Percentiles rank a stretch among this genome's conserved stretches.
These are phyloP conservation scores for Ramalina intermedia DNA, from an alignment of 495 filamentous ascomycete species.

Conservation along the genomic window DNA sequence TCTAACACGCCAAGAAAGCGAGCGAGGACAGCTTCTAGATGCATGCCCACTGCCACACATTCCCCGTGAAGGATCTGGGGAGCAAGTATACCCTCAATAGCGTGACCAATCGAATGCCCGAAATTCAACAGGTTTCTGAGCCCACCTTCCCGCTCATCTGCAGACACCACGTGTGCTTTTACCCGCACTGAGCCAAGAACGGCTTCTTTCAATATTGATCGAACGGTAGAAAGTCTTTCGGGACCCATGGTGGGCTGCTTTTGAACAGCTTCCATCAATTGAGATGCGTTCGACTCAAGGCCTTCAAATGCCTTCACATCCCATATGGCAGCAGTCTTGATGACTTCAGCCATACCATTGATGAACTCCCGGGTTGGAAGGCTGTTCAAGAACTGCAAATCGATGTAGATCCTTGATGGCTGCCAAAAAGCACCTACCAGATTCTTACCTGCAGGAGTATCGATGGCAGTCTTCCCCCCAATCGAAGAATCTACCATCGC, in stretches of 20 bases:
- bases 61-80: conserved; percentile 94
- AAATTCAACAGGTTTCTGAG: conserved; percentile 92
- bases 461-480: conserved; percentile 96
- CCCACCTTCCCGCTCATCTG: conserved; percentile 88
- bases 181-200: conserved; percentile 78
- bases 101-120: conserved; percentile 96
- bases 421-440: conserved; percentile 95
- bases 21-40: conserved; percentile 89
- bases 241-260: conserved; percentile 37
- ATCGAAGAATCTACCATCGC: conserved; percentile 98
- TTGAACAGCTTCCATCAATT: conserved; percentile 57
- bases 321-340: conserved; percentile 97
- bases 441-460: conserved; percentile 94
- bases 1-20: conserved; percentile 79
- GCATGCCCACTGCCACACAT: conserved; percentile 93
- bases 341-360: conserved; percentile 97
- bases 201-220: conserved; percentile 66
- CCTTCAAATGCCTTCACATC: conserved; percentile 74
- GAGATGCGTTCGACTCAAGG: conserved; percentile 64
- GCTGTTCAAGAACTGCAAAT: conserved; percentile 83
- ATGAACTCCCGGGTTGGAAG: conserved; percentile 87
- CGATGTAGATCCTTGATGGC: conserved; percentile 82
- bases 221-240: conserved; percentile 51
- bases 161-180: conserved; percentile 86
- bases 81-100: conserved; percentile 87